Percentiles rank a stretch among this genome's conserved stretches.
phyloP scores from a whole-genome alignment of 2,329 filamentous ascomycete genomes.

The Fonsecaea multimorphosa region DNA sequence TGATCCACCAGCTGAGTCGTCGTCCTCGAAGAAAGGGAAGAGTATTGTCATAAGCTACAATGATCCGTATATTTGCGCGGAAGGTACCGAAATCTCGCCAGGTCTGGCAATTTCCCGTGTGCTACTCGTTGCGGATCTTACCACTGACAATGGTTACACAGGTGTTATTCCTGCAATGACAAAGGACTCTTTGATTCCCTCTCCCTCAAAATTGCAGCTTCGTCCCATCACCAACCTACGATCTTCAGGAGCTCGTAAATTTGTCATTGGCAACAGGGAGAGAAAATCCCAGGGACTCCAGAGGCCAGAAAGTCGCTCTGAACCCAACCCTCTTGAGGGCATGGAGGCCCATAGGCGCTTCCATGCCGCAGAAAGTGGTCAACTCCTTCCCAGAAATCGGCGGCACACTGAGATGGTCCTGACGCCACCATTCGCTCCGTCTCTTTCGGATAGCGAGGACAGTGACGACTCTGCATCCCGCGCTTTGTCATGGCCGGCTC shows the following conservation, averaged over 20 bases:
- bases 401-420: constrained; percentile 24
- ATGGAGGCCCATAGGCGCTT: constrained; percentile 39
- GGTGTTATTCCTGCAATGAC: constrained; percentile 11
- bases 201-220: constrained; percentile 27
- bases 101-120: constrained; percentile 20
- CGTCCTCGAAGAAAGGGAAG: constrained; percentile 19
- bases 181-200: constrained; percentile 5
- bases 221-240: constrained; percentile 17
- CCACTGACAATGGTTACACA: constrained; percentile 29
- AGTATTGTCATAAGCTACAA: constrained; percentile 33
- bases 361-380: constrained; percentile 39
- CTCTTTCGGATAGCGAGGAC: constrained; percentile 31
- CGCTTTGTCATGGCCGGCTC: constrained; percentile 35
- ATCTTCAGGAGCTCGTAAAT: constrained; percentile 25
- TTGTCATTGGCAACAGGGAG: constrained; percentile 29
- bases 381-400: constrained; percentile 30
- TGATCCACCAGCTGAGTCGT: constrained; percentile 14
- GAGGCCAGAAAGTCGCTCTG: constrained; percentile 21
- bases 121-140: constrained; percentile 6
- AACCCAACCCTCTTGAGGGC: constrained; percentile 34
- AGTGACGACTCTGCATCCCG: constrained; percentile 24
- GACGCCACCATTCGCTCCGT: constrained; percentile 27
- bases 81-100: constrained; percentile 14
- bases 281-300: constrained; percentile 12
- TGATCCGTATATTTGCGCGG: constrained; percentile 24